Evolutionary conservation across 2,329 filamentous ascomycete genomes (phyloP), one percentile per base, ranked within the genome.

Genomic region (Hymenoscyphus occultus): DNA sequence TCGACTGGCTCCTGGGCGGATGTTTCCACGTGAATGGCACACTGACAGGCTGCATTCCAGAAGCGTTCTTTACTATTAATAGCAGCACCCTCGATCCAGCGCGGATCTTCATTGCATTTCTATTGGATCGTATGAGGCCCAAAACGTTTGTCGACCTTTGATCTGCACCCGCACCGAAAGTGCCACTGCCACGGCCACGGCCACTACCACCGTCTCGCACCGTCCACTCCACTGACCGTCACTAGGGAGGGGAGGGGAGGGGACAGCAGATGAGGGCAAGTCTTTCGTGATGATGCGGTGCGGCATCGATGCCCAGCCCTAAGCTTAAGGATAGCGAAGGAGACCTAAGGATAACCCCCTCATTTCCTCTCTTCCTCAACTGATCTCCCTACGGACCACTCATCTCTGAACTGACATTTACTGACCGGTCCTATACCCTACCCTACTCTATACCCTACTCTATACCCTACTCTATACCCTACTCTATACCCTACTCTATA

Each of bases 111-210:
- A 51, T 22, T 51, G 45, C 7, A 51, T 51, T 22, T 51, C 45
- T 51, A 51, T 51, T 51, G 45, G 45, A 51, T 28, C 10, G 12
- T 22, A 51, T 51, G 45, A 22, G 45, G 22, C 45, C 45, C 19
- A 51, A 19, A 51, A 51, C 42, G 62, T 63, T 59, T 67, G 61
- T 60, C 65, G 56, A 63, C 61, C 65, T 65, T 65, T 65, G 63
- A 59, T 59, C 40, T 59, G 32, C 39, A 35, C 28, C 40, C 22
- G 42, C 60, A 45, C 56, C 56, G n/a, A 60, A 40, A 42, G 19
- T 39, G 57, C 32, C 19, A 59, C 31, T 56, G 35, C 28, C 31
- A 19, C 45, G 6, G 31, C 22, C 32, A 22, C 22, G 22, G 22
- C 22, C 22, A 22, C 22, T 22, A 22, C 22, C 22, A 22, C 22